Evolutionary conservation across 345 rosid genomes (phyloP).

Genomic region (Salix suchowensis): DNA sequence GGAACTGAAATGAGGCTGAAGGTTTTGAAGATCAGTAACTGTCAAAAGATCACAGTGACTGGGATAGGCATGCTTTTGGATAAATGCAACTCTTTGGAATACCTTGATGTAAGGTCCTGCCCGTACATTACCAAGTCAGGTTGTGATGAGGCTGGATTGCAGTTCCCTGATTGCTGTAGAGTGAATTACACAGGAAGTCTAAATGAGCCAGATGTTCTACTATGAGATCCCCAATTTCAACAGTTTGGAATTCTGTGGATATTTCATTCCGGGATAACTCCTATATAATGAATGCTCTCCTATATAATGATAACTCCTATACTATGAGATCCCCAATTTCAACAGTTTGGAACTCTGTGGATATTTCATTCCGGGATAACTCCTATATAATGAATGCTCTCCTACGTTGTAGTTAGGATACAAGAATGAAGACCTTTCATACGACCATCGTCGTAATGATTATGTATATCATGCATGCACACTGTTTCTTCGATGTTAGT

Average conservation of each 20-base stretch:
- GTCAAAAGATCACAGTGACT: conserved; percentile 59
- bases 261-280: neutral
- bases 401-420: neutral
- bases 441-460: conserved; percentile 3
- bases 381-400: neutral
- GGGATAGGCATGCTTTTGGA: conserved; percentile 69
- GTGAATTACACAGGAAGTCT: conserved; percentile 72
- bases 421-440: neutral
- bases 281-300: neutral
- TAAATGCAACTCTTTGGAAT: conserved; percentile 56
- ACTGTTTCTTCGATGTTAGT: neutral
- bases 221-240: conserved; percentile 23
- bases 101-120: conserved; percentile 86
- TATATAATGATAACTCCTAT: neutral
- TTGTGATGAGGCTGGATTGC: conserved; percentile 76
- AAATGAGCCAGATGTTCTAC: conserved; percentile 54
- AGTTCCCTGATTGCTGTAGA: conserved; percentile 66
- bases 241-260: conserved; percentile 3
- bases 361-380: neutral
- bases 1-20: conserved; percentile 45
- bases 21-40: conserved; percentile 70
- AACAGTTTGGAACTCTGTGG: neutral
- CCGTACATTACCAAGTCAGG: conserved; percentile 61
- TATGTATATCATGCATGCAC: conserved; percentile 15
- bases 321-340: conserved; percentile 24